These are phyloP conservation scores for Penicillium antarcticum DNA, from an alignment of 495 filamentous ascomycete genomes.

Conservation along the genomic window DNA sequence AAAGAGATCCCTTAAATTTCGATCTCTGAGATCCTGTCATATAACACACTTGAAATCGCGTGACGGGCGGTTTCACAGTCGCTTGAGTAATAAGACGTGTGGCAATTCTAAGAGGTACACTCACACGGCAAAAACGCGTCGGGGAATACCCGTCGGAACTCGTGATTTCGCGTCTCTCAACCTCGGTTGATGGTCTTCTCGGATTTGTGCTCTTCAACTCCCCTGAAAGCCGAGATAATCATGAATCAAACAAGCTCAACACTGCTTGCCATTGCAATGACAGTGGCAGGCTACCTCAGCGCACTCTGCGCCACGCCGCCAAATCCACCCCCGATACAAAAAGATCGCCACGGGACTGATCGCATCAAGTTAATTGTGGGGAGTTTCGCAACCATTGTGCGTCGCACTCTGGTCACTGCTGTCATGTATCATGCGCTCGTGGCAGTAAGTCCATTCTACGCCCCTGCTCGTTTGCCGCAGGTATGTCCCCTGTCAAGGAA, in stretches of 20 bases:
- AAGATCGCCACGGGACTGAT: constrained; percentile 12
- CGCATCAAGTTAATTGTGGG: constrained; percentile 11
- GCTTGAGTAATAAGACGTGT: no score
- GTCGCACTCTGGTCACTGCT: constrained; percentile 1
- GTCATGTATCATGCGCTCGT: constrained; percentile 30
- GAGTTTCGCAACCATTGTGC: constrained; percentile 1
- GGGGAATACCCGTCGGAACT: no score
- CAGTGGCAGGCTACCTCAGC: constrained; percentile 15
- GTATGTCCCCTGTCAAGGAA: constrained; percentile 14
- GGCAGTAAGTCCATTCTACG: constrained; percentile 11
- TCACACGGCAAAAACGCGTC: no score
- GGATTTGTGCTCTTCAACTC: no score
- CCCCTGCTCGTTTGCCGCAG: neutral
- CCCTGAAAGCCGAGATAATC: no score
- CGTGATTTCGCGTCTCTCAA: no score
- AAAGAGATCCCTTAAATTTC: no score
- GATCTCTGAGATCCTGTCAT: no score
- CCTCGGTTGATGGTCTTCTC: no score
- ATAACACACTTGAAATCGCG: no score
- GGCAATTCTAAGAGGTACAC: no score
- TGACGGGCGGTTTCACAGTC: no score
- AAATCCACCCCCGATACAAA: constrained; percentile 10
- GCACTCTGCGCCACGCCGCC: constrained; percentile 18
- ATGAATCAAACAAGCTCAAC: constrained; percentile 11
- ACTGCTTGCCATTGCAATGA: constrained; percentile 14